A percentile compares a stretch with the other conserved stretches of the same genome.
Conservation (phyloP, 2,329 filamentous ascomycete species). For the Fusarium transvaalense region DNA sequence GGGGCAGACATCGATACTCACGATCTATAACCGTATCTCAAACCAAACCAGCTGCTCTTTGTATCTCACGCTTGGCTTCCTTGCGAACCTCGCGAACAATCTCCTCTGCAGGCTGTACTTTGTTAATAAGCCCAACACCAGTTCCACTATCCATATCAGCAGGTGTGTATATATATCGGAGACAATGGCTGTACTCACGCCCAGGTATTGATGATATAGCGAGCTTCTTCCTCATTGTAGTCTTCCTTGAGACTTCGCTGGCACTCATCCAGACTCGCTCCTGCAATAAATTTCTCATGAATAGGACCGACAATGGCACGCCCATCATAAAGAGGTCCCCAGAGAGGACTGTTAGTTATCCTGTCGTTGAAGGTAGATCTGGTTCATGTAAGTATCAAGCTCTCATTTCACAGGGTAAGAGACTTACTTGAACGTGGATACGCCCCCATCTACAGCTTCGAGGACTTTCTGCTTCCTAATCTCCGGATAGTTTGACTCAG, state of each 20-base stretch:
- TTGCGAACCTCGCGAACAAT: slow-evolving; percentile 59
- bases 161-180: not conserved
- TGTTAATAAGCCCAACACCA: slow-evolving; percentile 60
- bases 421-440: slow-evolving; percentile 60
- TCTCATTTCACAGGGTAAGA: not conserved
- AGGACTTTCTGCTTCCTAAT: slow-evolving; percentile 58
- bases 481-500: slow-evolving; percentile 59
- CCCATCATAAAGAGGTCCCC: slow-evolving; percentile 60
- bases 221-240: slow-evolving; percentile 52
- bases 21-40: not conserved
- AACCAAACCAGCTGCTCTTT: slow-evolving; percentile 44
- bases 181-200: slow-evolving; percentile 49
- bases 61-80: slow-evolving; percentile 53
- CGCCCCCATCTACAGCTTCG: slow-evolving; percentile 58
- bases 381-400: not conserved
- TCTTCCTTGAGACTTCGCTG: slow-evolving; percentile 55
- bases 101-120: slow-evolving; percentile 56
- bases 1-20: not conserved
- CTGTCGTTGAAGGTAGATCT: slow-evolving; percentile 59
- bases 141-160: slow-evolving; percentile 53
- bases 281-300: slow-evolving; percentile 56
- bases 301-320: slow-evolving; percentile 57
- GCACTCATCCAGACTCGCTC: slow-evolving; percentile 59
- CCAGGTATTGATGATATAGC: slow-evolving; percentile 54
- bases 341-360: slow-evolving; percentile 54